Base-by-base conservation (phyloP, 257 asterid species). In the Fraxinus quadrangulata region DNA sequence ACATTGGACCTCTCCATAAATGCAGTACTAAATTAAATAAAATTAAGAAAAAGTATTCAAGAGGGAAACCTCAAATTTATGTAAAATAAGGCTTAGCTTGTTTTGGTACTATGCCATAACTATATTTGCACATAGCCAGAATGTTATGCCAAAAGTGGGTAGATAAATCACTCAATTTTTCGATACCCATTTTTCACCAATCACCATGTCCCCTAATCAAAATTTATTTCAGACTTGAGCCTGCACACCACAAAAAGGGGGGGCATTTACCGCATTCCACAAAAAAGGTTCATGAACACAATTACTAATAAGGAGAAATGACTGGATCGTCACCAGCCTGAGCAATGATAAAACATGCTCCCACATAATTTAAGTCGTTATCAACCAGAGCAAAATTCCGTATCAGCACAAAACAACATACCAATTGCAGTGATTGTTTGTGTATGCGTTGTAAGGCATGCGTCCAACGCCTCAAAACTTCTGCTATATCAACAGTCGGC, bases 401-500 rank as follows among this genome's bases (percentile, higher is more conserved):
- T 67, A 28, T 49, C 47, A 26, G 56, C 77, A 76, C 12, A 74
- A 78, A 85, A 76, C 71, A 63, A 84, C 85, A 80, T 93, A 93
- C 98, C 88, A 95, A 74, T 75, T 90, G 99, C 82, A 91, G 90
- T 49, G 99, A 91, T 78, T 95, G 99, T 75, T 91, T 95, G 84
- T 95, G 96, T 81, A 95, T 91, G n/a, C 99, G 97, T 85, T 93
- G 97, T 84, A 95, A 87, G 82, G 99, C 97, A 89, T 95, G 99
- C 4, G 99, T 95, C 99, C 99, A 95, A 54, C 99, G 93, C 74
- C 99, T 85, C 88, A 95, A 81, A 83, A 95, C 95, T 86, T 95
- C 99, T 72, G 99, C 96, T 79, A 95, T 87, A 82, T 95, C 99
- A 83, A 95, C 99, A 81, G 96, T 90, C 28, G 96, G 91, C 83